A percentile compares a stretch with the other conserved stretches of the same genome.
These are phyloP conservation scores for Rhynchosporium agropyri DNA, from an alignment of 2,329 filamentous ascomycete genomes.

Conservation along the genomic window DNA sequence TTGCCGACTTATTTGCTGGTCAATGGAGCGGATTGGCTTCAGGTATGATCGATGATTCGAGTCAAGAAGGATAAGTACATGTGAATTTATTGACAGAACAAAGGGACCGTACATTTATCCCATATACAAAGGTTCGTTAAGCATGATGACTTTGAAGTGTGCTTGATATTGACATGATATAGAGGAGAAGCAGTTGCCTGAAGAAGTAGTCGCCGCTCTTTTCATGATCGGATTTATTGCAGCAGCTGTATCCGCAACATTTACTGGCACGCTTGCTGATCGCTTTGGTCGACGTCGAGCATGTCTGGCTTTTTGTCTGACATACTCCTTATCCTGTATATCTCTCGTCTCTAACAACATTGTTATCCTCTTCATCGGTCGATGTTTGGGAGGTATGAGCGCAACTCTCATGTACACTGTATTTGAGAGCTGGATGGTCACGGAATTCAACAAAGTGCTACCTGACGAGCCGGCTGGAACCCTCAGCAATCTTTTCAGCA, in stretches of 20 bases:
- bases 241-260: constrained; percentile 35
- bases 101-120: constrained; percentile 39
- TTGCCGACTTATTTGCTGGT: constrained; percentile 50
- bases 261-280: constrained; percentile 35
- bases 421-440: constrained; percentile 65
- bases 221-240: constrained; percentile 37
- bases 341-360: constrained; percentile 50
- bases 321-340: constrained; percentile 55
- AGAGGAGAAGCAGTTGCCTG: constrained; percentile 35
- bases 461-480: constrained; percentile 46
- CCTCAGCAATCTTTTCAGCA: constrained; percentile 54
- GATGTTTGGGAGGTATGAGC: constrained; percentile 56
- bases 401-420: constrained; percentile 60
- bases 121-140: constrained; percentile 36
- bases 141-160: not conserved
- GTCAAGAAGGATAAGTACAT: no score
- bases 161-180: not conserved
- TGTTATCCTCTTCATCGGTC: constrained; percentile 52
- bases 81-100: not conserved
- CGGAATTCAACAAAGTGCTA: constrained; percentile 53
- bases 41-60: constrained; percentile 40
- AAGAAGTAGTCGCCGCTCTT: constrained; percentile 34
- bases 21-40: constrained; percentile 54
- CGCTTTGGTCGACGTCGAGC: constrained; percentile 47
- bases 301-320: constrained; percentile 57